A percentile compares a stretch with the other conserved stretches of the same genome.
These are phyloP conservation scores for Cercospora brassicicola DNA, from an alignment of 2,329 filamentous ascomycete genomes.

Conservation along the genomic window DNA sequence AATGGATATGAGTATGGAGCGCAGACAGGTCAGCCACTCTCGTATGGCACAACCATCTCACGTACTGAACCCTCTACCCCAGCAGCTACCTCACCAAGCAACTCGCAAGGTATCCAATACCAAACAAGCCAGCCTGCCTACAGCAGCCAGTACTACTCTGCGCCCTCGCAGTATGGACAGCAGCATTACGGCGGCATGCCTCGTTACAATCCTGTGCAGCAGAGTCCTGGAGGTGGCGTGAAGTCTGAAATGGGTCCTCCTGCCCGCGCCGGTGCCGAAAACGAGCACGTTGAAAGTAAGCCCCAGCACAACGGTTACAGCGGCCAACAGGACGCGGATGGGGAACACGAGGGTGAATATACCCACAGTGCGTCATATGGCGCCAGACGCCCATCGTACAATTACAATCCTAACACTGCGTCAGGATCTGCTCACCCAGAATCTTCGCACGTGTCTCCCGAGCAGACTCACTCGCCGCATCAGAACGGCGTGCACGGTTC, in stretches of 20 bases:
- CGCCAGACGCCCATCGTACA: conserved; percentile 70
- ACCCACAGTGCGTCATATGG: conserved; percentile 75
- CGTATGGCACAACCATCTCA: conserved; percentile 75
- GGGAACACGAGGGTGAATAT: conserved; percentile 67
- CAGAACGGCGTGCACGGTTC: conserved; percentile 73
- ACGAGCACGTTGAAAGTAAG: conserved; percentile 67
- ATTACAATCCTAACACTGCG: conserved; percentile 67
- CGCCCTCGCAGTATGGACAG: conserved; percentile 59
- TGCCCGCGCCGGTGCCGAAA: conserved; percentile 60
- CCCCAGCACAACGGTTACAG: conserved; percentile 58
- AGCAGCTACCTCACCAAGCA: conserved; percentile 76
- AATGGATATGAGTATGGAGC: conserved; percentile 82
- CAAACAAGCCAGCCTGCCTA: conserved; percentile 66
- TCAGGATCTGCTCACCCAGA: conserved; percentile 66
- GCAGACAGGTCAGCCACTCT: conserved; percentile 65
- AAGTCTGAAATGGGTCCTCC: conserved; percentile 90
- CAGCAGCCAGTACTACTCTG: conserved; percentile 75
- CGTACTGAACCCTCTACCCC: conserved; percentile 89
- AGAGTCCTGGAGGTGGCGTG: conserved; percentile 63
- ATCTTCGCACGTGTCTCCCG: conserved; percentile 70
- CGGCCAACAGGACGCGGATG: conserved; percentile 42
- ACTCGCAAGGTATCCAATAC: conserved; percentile 79
- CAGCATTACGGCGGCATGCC: conserved; percentile 65
- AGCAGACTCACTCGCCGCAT: conserved; percentile 82
- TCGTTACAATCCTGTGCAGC: conserved; percentile 59